Evolutionary conservation across 1,284 basidiomycete species (phyloP).

Genomic region (Athelia sp.): DNA sequence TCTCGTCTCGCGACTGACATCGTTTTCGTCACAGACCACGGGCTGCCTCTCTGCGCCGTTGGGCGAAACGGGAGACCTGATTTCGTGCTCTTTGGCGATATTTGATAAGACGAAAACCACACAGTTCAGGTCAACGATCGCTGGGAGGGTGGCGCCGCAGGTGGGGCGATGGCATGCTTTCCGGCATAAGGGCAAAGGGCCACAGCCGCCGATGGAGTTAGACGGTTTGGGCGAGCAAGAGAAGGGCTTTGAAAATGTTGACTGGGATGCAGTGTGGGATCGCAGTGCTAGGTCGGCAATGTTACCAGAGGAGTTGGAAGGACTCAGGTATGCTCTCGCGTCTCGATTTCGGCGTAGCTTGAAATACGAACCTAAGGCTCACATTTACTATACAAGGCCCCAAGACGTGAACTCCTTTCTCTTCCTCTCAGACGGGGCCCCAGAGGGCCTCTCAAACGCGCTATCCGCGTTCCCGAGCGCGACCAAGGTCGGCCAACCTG

Average conservation of each 20-base stretch:
- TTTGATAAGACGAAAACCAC: slow-evolving; percentile 34
- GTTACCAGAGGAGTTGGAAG: slow-evolving; percentile 33
- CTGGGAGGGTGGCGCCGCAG: slow-evolving; percentile 48
- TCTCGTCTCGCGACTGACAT: slow-evolving; percentile 38
- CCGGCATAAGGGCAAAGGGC: slow-evolving; percentile 24
- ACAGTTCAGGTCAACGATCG: slow-evolving; percentile 55
- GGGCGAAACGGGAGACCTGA: slow-evolving; percentile 16
- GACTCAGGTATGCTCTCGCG: slow-evolving; percentile 29
- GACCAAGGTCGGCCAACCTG: slow-evolving; percentile 39
- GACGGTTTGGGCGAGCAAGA: slow-evolving; percentile 5
- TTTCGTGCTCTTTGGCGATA: slow-evolving; percentile 48
- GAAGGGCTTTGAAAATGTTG: no score
- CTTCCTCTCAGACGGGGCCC: slow-evolving; percentile 58
- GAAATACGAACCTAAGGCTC: not conserved
- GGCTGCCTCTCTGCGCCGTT: slow-evolving; percentile 58
- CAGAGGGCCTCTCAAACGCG: slow-evolving; percentile 55
- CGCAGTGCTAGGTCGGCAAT: slow-evolving; percentile 16
- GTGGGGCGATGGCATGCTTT: slow-evolving; percentile 67
- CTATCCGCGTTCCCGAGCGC: slow-evolving; percentile 43
- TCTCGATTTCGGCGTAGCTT: not conserved
- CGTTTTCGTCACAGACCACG: slow-evolving; percentile 35
- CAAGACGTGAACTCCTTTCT: slow-evolving; percentile 44
- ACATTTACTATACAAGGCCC: slow-evolving; percentile 19
- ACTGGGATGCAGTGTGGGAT: slow-evolving; percentile 23
- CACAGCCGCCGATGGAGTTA: slow-evolving; percentile 7